These are phyloP conservation scores for Parathielavia hyrcaniae DNA, from an alignment of 495 filamentous ascomycete species.

Conservation along the genomic window DNA sequence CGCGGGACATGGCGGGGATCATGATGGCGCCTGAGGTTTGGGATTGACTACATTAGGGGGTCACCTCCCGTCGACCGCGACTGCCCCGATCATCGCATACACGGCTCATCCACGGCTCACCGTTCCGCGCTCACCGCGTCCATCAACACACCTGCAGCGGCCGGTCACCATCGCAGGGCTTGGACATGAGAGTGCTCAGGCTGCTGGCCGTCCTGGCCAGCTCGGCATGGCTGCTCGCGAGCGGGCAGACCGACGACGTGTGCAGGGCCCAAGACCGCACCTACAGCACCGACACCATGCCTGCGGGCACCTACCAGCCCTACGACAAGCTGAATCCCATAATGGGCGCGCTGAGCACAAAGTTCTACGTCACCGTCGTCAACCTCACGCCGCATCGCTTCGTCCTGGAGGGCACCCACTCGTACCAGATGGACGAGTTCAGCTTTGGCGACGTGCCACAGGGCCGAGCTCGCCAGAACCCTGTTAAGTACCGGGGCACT, in stretches of 20 bases:
- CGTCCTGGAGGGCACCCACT: constrained; percentile 23
- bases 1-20: no score
- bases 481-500: constrained; percentile 20
- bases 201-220: constrained; percentile 16
- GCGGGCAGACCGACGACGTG: constrained; percentile 9
- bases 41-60: constrained; percentile 6
- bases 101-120: neutral
- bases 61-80: neutral
- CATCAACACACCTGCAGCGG: no score
- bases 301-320: constrained; percentile 16
- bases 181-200: constrained; percentile 9
- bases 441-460: constrained; percentile 21
- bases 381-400: constrained; percentile 34
- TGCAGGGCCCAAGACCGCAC: constrained; percentile 19
- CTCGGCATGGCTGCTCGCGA: constrained; percentile 9
- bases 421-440: constrained; percentile 31
- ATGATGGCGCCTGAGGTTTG: neutral
- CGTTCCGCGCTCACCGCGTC: neutral
- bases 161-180: neutral
- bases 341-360: constrained; percentile 12
- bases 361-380: constrained; percentile 29
- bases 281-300: constrained; percentile 21
- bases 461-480: constrained; percentile 24
- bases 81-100: neutral
- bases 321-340: constrained; percentile 14